Conservation (phyloP, 805 yeast species). For the Candida loeiensis region DNA sequence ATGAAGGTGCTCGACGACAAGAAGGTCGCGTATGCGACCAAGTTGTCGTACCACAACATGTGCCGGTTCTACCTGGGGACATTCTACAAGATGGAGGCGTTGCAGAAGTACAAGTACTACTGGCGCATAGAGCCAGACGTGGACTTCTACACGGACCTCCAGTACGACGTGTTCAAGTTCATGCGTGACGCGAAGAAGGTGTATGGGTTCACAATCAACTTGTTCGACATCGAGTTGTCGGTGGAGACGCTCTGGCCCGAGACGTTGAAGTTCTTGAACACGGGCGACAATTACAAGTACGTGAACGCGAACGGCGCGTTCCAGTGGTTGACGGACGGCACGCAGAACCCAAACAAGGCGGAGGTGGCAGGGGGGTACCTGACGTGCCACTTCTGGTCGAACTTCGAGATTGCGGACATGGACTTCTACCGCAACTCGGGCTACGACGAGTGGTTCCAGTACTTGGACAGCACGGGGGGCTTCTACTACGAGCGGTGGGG, state of each 20-base stretch:
- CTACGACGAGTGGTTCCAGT: slow-evolving; percentile 59
- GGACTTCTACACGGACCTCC: slow-evolving; percentile 60
- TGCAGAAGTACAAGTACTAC: slow-evolving; percentile 61
- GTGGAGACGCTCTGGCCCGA: slow-evolving; percentile 65
- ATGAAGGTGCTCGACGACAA: slow-evolving; percentile 38
- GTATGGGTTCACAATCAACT: slow-evolving; percentile 68
- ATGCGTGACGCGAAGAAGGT: slow-evolving; percentile 63
- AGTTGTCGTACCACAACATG: slow-evolving; percentile 74
- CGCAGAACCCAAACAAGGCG: slow-evolving; percentile 48
- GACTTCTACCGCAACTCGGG: slow-evolving; percentile 72
- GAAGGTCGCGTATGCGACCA: slow-evolving; percentile 58
- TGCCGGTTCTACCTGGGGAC: slow-evolving; percentile 71
- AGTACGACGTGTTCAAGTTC: slow-evolving; percentile 75
- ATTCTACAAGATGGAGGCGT: slow-evolving; percentile 61
- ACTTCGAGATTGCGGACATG: slow-evolving; percentile 82
- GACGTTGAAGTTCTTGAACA: slow-evolving; percentile 55
- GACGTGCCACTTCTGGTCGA: slow-evolving; percentile 89
- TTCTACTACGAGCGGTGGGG: slow-evolving; percentile 93
- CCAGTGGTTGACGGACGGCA: slow-evolving; percentile 49
- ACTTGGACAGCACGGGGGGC: slow-evolving; percentile 68
- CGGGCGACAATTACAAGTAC: slow-evolving; percentile 56
- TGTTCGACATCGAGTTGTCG: slow-evolving; percentile 69
- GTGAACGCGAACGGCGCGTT: slow-evolving; percentile 47
- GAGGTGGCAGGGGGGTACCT: slow-evolving; percentile 46
- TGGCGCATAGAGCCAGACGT: slow-evolving; percentile 84